These are phyloP conservation scores for Citrus glauca DNA, from an alignment of 345 rosid species.

Conservation along the genomic window DNA sequence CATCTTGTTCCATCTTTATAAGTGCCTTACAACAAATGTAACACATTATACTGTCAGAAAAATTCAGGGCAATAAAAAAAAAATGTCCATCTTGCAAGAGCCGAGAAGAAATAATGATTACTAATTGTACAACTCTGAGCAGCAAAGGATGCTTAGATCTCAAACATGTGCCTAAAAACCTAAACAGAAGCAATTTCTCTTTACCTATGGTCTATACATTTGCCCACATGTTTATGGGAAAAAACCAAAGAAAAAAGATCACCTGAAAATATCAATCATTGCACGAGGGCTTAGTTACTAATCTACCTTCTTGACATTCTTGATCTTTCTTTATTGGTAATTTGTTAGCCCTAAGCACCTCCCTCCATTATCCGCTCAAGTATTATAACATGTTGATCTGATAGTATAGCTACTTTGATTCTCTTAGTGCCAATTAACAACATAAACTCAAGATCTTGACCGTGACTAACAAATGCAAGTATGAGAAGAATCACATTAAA, in stretches of 20 bases:
- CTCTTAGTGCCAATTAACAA: background rate
- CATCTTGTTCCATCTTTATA: constrained; percentile 56
- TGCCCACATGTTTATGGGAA: background rate
- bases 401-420: background rate
- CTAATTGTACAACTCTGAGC: background rate
- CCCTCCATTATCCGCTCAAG: background rate
- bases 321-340: background rate
- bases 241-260: background rate
- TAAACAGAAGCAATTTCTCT: background rate
- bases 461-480: background rate
- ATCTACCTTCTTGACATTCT: background rate
- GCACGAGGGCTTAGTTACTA: background rate
- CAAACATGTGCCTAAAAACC: background rate
- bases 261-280: background rate
- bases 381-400: background rate
- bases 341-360: background rate
- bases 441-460: background rate
- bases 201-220: background rate
- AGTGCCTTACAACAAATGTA: constrained; percentile 44
- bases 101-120: background rate
- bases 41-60: constrained; percentile 7
- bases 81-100: background rate
- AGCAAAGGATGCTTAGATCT: background rate
- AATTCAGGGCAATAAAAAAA: background rate
- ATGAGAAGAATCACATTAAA: background rate